Evolutionary conservation across 345 rosid genomes (phyloP), one percentile per base, ranked within the genome.

Genomic region (Carallia brachiata): DNA sequence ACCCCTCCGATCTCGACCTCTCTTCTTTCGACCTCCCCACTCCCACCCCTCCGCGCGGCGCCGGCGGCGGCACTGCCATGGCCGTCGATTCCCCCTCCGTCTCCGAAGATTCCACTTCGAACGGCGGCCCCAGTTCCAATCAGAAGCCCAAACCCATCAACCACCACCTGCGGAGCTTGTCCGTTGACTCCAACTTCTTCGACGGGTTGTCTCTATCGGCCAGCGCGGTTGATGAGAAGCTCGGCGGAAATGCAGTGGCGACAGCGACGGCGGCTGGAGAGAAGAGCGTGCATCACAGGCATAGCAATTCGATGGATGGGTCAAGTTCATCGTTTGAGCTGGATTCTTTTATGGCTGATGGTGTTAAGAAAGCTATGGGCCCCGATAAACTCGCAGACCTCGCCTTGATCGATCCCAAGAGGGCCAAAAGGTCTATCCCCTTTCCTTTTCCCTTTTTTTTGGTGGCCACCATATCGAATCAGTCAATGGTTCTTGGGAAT

Each of bases 161-260:
- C 68, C 98, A 94, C 73, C 74, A 94, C 73, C 74, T 86, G 66
- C 94, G 98, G 7, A 91, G 98, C 82, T 82, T 91, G 50, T 94
- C 98, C 1, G 89, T 94, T 9, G 98, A 94, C 80, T 89, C 98
- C 1, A 92, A 90, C 72, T 89, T 91, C 85, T 85, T 91, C 67
- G 95, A 91, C 52, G 92, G 87, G 71, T 39, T 81, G 61, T 60
- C 67, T 0, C 70, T 80, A 23, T 71, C 65, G 1, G 47, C 78
- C 61, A 80, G 68, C 10, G 23, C 23, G 23, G 23, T 23, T 23
- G 54, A 72, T 67, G 86, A 71, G 48, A 80, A 65, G 6, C 70
- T 71, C 30, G 81, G 70, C 72, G 88, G 80, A 58, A 87, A 83
- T 52, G 36, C 71, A 31, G 28, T 17, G 59, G 72, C 70, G 74